Base-by-base conservation (phyloP, 1,139 yeast species). In the Hanseniaspora gamundiae region DNA sequence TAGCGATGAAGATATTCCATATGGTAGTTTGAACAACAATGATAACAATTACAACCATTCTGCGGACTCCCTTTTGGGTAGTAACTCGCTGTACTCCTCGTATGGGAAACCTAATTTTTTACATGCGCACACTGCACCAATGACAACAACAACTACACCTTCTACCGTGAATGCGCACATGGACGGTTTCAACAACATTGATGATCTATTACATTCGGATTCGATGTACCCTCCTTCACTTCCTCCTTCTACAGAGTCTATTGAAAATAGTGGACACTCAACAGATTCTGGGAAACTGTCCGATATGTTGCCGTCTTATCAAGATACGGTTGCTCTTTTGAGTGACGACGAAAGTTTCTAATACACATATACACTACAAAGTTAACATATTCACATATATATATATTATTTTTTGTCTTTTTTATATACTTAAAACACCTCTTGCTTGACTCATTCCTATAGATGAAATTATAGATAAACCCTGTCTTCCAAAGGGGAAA, bases 401-500 rank as follows among this genome's bases (percentile, higher is more conserved):
- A 17, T 31, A 19, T n/a, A 19, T 35, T 41, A 29, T 17, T 20
- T 26, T 9, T 9, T 35, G 29, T 22, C 38, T 33, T 29, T 29
- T 17, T 48, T 42, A 60, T 31, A 60, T 60, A 45, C 55, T 56
- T 26, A 61, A 47, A 5, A 58, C 65, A 1, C 65, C 65, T 48
- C 65, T 57, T n/a, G 64, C 74, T 57, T 85, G 91, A 42, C 94
- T 82, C 24, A 85, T 71, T 7, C 93, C 78, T 48, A 83, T 74
- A 48, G 88, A 73, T 13, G 93, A 76, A 39, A 91, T 78, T 76
- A 86, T 80, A 44, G 87, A 78, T 54, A 88, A 66, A 2, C 94
- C 84, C 52, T 84, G 84, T 0, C 94, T 86, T 10, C 97, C 97
- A 67, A 87, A 84, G 27, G 98, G 98, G 70, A 91, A 91, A 61